Evolutionary conservation across 352 stramenopile species (phyloP).

Genomic region (Blastocystis sp.): DNA sequence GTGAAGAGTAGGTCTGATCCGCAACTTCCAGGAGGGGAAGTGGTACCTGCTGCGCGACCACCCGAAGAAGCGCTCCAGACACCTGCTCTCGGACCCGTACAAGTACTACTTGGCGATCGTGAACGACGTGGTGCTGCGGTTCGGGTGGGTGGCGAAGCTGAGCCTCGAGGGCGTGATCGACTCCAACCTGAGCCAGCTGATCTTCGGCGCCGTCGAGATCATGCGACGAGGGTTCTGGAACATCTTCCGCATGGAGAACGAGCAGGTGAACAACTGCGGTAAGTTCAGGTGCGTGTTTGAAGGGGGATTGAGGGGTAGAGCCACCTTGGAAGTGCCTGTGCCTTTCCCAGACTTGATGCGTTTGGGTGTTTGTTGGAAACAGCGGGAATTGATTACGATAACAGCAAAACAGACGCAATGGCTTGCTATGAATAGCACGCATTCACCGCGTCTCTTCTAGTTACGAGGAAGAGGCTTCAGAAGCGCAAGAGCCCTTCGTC

Average conservation of each 20-base stretch:
- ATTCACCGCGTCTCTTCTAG: not conserved
- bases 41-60: slow-evolving; percentile 40
- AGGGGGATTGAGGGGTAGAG: slow-evolving; percentile 26
- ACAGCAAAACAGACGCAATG: not conserved
- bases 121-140: slow-evolving; percentile 48
- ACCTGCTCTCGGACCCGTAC: slow-evolving; percentile 18
- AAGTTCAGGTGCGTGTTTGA: slow-evolving; percentile 59
- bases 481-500: not conserved
- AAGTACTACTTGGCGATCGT: slow-evolving; percentile 49
- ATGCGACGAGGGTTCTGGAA: slow-evolving; percentile 61
- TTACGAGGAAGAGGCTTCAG: not conserved
- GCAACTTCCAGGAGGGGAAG: slow-evolving; percentile 30
- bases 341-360: slow-evolving; percentile 62
- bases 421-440: not conserved
- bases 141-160: slow-evolving; percentile 50
- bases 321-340: slow-evolving; percentile 66
- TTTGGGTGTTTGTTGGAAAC: slow-evolving; percentile 2
- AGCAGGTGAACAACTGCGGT: slow-evolving; percentile 73
- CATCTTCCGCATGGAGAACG: slow-evolving; percentile 74
- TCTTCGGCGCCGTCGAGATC: slow-evolving; percentile 45
- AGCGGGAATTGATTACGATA: not conserved
- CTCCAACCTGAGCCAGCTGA: not conserved
- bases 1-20: slow-evolving; percentile 5
- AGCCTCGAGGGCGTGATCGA: not conserved
- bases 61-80: not conserved